These are phyloP conservation scores for Aegilops tauschii DNA, from an alignment of 176 grass and related monocot genomes.

Conservation along the genomic window DNA sequence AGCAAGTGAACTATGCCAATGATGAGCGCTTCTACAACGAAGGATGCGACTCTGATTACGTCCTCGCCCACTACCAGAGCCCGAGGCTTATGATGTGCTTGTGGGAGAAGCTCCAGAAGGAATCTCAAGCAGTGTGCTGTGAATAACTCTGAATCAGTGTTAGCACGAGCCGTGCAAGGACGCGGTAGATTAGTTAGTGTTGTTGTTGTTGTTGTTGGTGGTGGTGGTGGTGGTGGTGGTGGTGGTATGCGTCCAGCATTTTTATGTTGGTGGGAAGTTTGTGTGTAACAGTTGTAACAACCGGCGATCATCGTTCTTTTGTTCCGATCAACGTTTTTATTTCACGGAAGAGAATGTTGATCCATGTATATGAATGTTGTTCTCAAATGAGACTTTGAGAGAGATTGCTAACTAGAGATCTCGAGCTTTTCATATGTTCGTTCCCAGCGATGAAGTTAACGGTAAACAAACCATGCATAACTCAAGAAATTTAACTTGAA, in stretches of 20 bases:
- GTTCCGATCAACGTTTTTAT: neutral
- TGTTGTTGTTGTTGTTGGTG: neutral
- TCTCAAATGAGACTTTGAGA: neutral
- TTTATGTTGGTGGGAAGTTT: too few relatives aligned
- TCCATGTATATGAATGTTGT: neutral
- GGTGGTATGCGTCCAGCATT: neutral
- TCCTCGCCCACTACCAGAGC: slow-evolving; percentile 87
- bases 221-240: neutral
- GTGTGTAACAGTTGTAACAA: neutral
- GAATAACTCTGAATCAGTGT: neutral
- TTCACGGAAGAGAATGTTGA: neutral
- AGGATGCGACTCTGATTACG: slow-evolving; percentile 79
- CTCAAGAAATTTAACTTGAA: neutral
- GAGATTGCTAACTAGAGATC: neutral
- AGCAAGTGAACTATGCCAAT: slow-evolving; percentile 63
- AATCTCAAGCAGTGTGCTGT: slow-evolving; percentile 69
- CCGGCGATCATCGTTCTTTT: neutral
- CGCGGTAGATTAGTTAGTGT: neutral
- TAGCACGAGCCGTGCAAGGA: neutral
- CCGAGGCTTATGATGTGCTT: slow-evolving; percentile 82
- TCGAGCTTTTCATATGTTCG: neutral
- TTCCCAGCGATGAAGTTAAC: neutral
- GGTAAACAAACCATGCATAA: neutral
- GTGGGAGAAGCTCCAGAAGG: slow-evolving; percentile 75
- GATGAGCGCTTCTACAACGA: slow-evolving; percentile 78